A percentile compares a stretch with the other conserved stretches of the same genome.
Evolutionary conservation across 2,329 filamentous ascomycete genomes (phyloP).

Genomic region (Talaromyces amestolkiae): DNA sequence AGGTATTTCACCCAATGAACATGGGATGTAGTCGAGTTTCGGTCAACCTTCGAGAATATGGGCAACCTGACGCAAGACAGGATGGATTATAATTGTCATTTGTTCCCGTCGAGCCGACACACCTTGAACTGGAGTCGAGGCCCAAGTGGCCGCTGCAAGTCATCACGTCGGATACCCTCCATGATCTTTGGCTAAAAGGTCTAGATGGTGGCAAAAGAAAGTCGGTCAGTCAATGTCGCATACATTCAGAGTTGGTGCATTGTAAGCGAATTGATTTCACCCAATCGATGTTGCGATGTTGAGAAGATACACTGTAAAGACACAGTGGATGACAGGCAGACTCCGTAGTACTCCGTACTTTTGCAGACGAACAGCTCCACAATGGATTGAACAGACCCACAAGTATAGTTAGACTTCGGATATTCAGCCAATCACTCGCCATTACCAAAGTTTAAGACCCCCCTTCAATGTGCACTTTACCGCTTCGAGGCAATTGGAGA

Average conservation of each 20-base stretch:
- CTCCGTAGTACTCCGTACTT: background rate
- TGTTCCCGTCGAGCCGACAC: background rate
- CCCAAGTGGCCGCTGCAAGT: background rate
- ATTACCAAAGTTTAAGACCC: background rate
- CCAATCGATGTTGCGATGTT: background rate
- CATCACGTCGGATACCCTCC: background rate
- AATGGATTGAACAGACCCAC: background rate
- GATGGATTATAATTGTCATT: background rate
- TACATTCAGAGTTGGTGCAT: background rate
- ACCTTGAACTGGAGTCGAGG: background rate
- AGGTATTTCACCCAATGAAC: background rate
- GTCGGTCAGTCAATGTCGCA: background rate
- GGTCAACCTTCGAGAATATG: background rate
- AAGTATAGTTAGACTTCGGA: background rate
- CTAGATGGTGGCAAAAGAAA: background rate
- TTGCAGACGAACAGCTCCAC: background rate
- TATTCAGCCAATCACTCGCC: background rate
- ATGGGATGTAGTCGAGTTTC: background rate
- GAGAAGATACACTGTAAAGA: background rate
- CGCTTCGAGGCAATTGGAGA: background rate
- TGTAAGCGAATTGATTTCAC: background rate
- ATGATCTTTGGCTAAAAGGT: background rate
- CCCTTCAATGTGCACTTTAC: background rate
- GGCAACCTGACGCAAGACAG: background rate
- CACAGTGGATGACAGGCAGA: background rate